Percentiles rank a stretch among this genome's conserved stretches.
These are phyloP conservation scores for Annulohypoxylon bovei DNA, from an alignment of 495 filamentous ascomycete genomes.

Conservation along the genomic window DNA sequence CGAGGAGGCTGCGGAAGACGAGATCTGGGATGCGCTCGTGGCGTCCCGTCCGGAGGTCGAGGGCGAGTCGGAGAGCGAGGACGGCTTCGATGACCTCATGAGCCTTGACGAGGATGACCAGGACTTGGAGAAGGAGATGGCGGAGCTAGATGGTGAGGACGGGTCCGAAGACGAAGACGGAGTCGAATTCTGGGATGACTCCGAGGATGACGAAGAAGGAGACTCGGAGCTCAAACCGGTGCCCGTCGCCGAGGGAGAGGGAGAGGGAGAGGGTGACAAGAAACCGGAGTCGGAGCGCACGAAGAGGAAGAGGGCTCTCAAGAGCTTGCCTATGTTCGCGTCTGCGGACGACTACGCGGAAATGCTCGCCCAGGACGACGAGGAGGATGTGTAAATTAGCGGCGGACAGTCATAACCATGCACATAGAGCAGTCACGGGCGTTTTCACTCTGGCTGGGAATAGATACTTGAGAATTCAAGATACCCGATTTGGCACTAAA, in stretches of 20 bases:
- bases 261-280: conserved; percentile 46
- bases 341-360: conserved; percentile 92
- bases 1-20: conserved; percentile 70
- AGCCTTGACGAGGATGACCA: conserved; percentile 57
- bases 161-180: conserved; percentile 57
- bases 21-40: conserved; percentile 95
- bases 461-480: conserved; percentile 25
- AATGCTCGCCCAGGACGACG: conserved; percentile 70
- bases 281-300: conserved; percentile 55
- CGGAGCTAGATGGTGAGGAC: conserved; percentile 59
- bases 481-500: conserved; percentile 31
- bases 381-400: conserved; percentile 18
- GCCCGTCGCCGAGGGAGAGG: conserved; percentile 36
- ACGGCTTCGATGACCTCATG: conserved; percentile 55
- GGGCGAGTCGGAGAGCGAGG: conserved; percentile 68
- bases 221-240: conserved; percentile 41
- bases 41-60: conserved; percentile 81
- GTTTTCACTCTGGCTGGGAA: conserved; percentile 4
- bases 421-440: background rate
- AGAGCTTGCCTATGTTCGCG: conserved; percentile 89
- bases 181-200: conserved; percentile 54
- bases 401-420: background rate
- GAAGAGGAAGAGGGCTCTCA: conserved; percentile 82
- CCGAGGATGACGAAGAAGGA: conserved; percentile 57
- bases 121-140: conserved; percentile 63